phyloP scores from a whole-genome alignment of 2,329 filamentous ascomycete species.

The Apiospora sp. region DNA sequence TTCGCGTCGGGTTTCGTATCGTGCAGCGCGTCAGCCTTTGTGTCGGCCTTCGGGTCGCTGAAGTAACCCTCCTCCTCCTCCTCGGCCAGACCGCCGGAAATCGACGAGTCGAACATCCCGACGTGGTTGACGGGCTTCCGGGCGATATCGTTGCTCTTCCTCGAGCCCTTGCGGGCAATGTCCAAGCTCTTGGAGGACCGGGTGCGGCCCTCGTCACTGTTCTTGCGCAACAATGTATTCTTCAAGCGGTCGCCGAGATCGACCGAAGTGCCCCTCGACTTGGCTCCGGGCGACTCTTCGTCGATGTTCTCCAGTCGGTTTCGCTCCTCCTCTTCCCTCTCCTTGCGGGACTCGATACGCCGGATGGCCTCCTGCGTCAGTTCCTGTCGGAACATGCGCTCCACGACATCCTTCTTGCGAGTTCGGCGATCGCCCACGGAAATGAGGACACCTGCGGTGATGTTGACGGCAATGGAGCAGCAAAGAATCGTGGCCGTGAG shows the following conservation, averaged over 20 bases:
- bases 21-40: too few relatives aligned
- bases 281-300: background rate
- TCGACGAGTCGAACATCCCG: conserved; percentile 18
- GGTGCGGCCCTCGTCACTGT: conserved; percentile 22
- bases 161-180: background rate
- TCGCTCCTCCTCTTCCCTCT: conserved; percentile 26
- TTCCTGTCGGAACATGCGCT: conserved; percentile 78
- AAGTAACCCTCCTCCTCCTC: background rate
- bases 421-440: conserved; percentile 78
- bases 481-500: conserved; percentile 84
- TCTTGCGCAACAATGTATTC: conserved; percentile 17
- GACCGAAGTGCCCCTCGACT: background rate
- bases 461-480: conserved; percentile 80
- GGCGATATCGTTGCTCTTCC: conserved; percentile 18
- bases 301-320: conserved; percentile 25
- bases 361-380: conserved; percentile 65
- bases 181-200: conserved; percentile 9
- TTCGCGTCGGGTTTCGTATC: too few relatives aligned
- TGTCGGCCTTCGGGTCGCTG: background rate
- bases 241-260: conserved; percentile 10
- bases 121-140: conserved; percentile 27
- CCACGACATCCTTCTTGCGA: conserved; percentile 85
- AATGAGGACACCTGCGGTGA: conserved; percentile 79
- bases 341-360: conserved; percentile 25
- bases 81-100: background rate